Evolutionary conservation across 1,284 basidiomycete species (phyloP), one percentile per base, ranked within the genome.

Genomic region (Malassezia brasiliensis): DNA sequence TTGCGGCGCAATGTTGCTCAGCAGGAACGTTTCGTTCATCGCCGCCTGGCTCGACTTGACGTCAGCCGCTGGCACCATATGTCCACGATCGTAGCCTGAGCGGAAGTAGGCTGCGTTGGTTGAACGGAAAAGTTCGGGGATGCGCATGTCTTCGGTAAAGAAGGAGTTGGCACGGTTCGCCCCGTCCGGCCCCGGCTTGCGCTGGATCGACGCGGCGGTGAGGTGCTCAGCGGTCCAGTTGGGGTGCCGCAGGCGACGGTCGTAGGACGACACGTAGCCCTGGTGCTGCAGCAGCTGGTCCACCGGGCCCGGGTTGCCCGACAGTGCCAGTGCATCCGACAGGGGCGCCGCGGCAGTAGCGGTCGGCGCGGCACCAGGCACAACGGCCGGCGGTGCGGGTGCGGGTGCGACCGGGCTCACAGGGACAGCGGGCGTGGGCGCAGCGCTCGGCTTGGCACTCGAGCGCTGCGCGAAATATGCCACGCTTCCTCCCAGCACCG

Each of bases 1-100:
- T 81, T 98, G 94, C 35, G 94, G 94, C 0, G 94, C 91, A 53
- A 98, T 96, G 73, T 99, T 99, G 4, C 88, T 85, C 47, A 99
- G 78, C 39, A 87, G 78, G 77, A 99, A 98, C 0, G 94, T 99
- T 77, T 98, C 90, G 75, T 96, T 77, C 93, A 98, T 96, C 4
- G 93, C 94, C 56, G 83, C 80, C 80, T 96, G 78, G 22, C 85
- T 88, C n/a, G 78, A 77, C 75, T 94, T 96, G 8, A 90, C 91
- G 75, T 98, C 94, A 32, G 93, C 93, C n/a, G 93, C 93, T 35
- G 93, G 90, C 3, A 78, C 77, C 91, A 98, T 96, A 76, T 98
- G 93, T 41, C 93, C 94, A 15, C 93, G 83, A 41, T 68, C 59
- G 76, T 96, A 98, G 12, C 93, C 93, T 66, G 87, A 90, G 56